Evolutionary conservation across 1,139 yeast species (phyloP), one percentile per base, ranked within the genome.

Genomic region (Debaryomyces sp.): DNA sequence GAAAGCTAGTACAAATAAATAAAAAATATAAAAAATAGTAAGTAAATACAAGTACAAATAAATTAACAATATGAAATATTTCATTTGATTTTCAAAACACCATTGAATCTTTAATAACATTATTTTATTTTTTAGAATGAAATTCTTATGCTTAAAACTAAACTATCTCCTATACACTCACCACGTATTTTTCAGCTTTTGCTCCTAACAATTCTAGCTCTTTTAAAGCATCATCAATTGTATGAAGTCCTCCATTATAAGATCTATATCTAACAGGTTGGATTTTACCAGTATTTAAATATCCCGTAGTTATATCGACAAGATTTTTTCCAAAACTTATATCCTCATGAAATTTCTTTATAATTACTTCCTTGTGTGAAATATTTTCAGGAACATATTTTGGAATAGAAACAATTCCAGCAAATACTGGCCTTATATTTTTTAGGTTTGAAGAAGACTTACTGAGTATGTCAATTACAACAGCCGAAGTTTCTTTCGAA

Each of bases 311-410:
- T 7, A 57, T 58, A 3, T 60, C 44, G 13, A 76, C 75, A 30
- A 77, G 60, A 24, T 57, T 52, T 33, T 60, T 54, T 12, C 81
- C 81, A 55, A 64, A 72, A 7, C 54, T 57, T 17, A 71, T 44
- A 51, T 76, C 70, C 56, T 77, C 81, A 50, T 77, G 81, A 53
- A 77, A 77, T 48, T 60, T 60, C 52, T 77, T 77, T 32, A 77
- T 69, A 10, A 65, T 55, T 1, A 76, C 76, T 15, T 66, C 63
- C 45, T 61, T 66, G 0, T 67, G 53, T 1, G 60, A 60, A 6
- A 68, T 58, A n/a, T 60, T 54, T 1, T 61, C 57, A 8, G 66
- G 59, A 6, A 61, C 48, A 1, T 46, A 51, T 41, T 61, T 53
- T 3, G 80, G 79, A 3, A 60, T 56, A 1, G 76, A 71, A 7